These are phyloP conservation scores for Drosera capensis DNA, from an alignment of 148 eudicot genomes.

Conservation along the genomic window DNA sequence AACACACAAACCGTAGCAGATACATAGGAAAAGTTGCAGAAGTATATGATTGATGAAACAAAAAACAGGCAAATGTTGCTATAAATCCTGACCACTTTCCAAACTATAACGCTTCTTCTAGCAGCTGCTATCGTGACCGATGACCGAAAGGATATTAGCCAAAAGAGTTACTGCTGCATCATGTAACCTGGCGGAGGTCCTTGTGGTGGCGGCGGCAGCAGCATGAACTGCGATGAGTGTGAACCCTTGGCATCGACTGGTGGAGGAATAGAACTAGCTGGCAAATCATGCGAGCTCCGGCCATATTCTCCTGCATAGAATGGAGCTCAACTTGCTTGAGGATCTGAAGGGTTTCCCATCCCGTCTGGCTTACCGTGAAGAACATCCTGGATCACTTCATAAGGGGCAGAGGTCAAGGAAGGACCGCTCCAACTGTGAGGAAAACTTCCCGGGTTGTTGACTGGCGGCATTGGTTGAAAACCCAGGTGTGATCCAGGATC, in stretches of 20 bases:
- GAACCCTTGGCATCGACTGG: slow-evolving; percentile 19
- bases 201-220: slow-evolving; percentile 54
- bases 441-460: slow-evolving; percentile 24
- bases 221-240: slow-evolving; percentile 27
- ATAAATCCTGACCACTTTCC: slow-evolving; percentile 35
- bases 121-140: slow-evolving; percentile 36
- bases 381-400: slow-evolving; percentile 24
- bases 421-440: slow-evolving; percentile 50
- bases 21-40: too few relatives aligned
- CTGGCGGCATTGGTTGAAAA: slow-evolving; percentile 25
- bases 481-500: slow-evolving; percentile 43
- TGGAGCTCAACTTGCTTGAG: slow-evolving; percentile 19
- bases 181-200: slow-evolving; percentile 43
- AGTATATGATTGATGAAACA: too few relatives aligned
- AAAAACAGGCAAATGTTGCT: too few relatives aligned
- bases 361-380: slow-evolving; percentile 32
- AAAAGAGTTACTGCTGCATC: slow-evolving; percentile 34
- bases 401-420: slow-evolving; percentile 16
- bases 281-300: slow-evolving; percentile 8
- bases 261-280: slow-evolving; percentile 13
- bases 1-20: too few relatives aligned
- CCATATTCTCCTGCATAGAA: slow-evolving; percentile 24
- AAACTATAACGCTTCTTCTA: slow-evolving; percentile 36
- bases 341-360: slow-evolving; percentile 18
- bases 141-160: slow-evolving; percentile 31